Evolutionary conservation across 805 yeast species (phyloP).

Genomic region (Ogataea nitratoaversa): DNA sequence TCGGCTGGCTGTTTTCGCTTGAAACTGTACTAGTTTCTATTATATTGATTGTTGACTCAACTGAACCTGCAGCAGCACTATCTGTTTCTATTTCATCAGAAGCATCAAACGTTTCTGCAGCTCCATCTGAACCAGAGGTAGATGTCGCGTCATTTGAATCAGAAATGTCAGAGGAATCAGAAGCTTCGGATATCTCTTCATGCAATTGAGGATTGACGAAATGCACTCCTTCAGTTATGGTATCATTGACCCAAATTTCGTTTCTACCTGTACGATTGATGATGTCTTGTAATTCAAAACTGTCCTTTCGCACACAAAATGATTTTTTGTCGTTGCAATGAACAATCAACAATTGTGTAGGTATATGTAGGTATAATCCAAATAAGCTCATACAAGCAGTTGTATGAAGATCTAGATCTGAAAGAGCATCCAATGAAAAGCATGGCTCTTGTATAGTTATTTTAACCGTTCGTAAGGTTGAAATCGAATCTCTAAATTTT

Average conservation of each 20-base stretch:
- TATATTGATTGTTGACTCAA: too few relatives aligned
- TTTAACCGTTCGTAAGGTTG: conserved; percentile 11
- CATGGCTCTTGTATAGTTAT: conserved; percentile 15
- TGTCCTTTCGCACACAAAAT: conserved; percentile 19
- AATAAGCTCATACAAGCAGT: conserved; percentile 22
- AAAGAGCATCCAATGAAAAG: conserved; percentile 2
- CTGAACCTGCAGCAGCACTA: too few relatives aligned
- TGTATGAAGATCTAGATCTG: conserved; percentile 9
- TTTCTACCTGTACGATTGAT: conserved; percentile 21
- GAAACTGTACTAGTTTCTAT: too few relatives aligned
- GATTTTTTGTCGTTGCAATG: conserved; percentile 19
- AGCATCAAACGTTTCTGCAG: too few relatives aligned
- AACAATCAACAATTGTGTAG: conserved; percentile 20
- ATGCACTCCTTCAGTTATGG: conserved; percentile 5
- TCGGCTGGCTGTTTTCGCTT: too few relatives aligned
- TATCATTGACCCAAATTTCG: conserved; percentile 2
- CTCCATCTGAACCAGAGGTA: too few relatives aligned
- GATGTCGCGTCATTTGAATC: too few relatives aligned
- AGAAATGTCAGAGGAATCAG: too few relatives aligned
- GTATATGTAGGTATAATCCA: conserved; percentile 24
- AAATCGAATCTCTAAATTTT: conserved; percentile 15
- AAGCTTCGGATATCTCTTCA: neutral
- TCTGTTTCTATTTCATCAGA: too few relatives aligned
- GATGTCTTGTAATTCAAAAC: conserved; percentile 26
- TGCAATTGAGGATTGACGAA: conserved; percentile 1